A percentile compares a stretch with the other conserved stretches of the same genome.
phyloP scores from a whole-genome alignment of 2,329 filamentous ascomycete species.

The Truncatella angustata region DNA sequence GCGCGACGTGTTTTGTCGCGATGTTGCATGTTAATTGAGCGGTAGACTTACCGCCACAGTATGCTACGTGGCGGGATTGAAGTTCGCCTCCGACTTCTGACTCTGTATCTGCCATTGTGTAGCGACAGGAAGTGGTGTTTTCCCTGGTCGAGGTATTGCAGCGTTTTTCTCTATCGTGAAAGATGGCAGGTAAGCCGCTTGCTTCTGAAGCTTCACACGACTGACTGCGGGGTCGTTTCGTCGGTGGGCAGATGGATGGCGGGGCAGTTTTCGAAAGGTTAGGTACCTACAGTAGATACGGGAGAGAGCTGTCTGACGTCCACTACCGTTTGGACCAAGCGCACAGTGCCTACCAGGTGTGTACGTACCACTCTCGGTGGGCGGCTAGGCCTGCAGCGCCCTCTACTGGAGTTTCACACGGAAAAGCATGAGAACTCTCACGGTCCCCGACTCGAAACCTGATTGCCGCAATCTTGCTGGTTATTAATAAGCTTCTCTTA shows the following conservation, averaged over 20 bases:
- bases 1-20: not conserved
- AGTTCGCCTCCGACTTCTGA: constrained; percentile 43
- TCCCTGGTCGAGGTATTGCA: not conserved
- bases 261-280: not conserved
- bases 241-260: not conserved
- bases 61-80: constrained; percentile 51
- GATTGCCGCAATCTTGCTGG: too few relatives aligned
- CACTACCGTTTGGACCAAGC: too few relatives aligned
- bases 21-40: not conserved
- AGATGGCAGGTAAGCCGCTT: too few relatives aligned
- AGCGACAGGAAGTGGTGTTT: not conserved
- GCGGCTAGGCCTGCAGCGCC: too few relatives aligned
- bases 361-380: too few relatives aligned
- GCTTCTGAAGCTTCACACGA: not conserved
- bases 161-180: not conserved
- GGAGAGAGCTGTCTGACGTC: too few relatives aligned
- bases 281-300: too few relatives aligned
- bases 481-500: too few relatives aligned
- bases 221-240: constrained; percentile 2
- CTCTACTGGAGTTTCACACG: too few relatives aligned
- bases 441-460: too few relatives aligned
- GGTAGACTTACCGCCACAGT: constrained; percentile 55
- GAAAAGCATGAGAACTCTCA: too few relatives aligned
- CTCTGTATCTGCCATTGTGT: constrained; percentile 54
- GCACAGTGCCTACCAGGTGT: too few relatives aligned